Evolutionary conservation across 495 filamentous ascomycete species (phyloP).

Genomic region (Antarctomyces pellizariae): DNA sequence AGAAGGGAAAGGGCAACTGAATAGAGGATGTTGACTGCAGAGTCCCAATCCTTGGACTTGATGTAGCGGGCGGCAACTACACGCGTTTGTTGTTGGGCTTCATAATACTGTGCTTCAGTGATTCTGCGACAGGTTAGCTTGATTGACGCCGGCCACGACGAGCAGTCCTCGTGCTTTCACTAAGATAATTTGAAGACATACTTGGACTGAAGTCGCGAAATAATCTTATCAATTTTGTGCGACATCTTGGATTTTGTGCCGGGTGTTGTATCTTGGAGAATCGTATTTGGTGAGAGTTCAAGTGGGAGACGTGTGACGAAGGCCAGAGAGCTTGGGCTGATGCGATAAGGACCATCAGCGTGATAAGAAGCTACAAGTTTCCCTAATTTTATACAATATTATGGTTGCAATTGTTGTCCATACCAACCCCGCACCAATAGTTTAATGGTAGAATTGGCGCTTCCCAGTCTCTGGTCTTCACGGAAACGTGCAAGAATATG

Average conservation of each 20-base stretch:
- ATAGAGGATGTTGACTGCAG: slow-evolving; percentile 69
- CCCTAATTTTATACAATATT: too few species aligned
- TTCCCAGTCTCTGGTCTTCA: too few species aligned
- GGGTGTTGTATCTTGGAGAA: too few species aligned
- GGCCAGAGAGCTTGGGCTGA: too few species aligned
- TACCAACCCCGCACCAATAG: too few species aligned
- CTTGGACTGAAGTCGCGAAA: slow-evolving; percentile 47
- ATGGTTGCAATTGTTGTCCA: too few species aligned
- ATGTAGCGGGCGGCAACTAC: slow-evolving; percentile 82
- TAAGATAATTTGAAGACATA: slow-evolving; percentile 15
- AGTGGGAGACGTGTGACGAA: too few species aligned
- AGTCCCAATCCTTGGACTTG: slow-evolving; percentile 57
- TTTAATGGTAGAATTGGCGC: too few species aligned
- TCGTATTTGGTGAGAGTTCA: too few species aligned
- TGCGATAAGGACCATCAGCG: too few species aligned
- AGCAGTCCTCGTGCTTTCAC: neutral
- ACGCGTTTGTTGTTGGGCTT: slow-evolving; percentile 91
- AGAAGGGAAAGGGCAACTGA: slow-evolving; percentile 66
- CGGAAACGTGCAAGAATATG: too few species aligned
- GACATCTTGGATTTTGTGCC: slow-evolving; percentile 21
- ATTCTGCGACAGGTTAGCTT: slow-evolving; percentile 31
- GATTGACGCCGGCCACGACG: neutral
- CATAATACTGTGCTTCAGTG: slow-evolving; percentile 79
- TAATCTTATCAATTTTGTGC: slow-evolving; percentile 49
- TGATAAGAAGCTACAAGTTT: too few species aligned